Evolutionary conservation across 805 yeast species (phyloP).

Genomic region (Deakozyma indianensis): DNA sequence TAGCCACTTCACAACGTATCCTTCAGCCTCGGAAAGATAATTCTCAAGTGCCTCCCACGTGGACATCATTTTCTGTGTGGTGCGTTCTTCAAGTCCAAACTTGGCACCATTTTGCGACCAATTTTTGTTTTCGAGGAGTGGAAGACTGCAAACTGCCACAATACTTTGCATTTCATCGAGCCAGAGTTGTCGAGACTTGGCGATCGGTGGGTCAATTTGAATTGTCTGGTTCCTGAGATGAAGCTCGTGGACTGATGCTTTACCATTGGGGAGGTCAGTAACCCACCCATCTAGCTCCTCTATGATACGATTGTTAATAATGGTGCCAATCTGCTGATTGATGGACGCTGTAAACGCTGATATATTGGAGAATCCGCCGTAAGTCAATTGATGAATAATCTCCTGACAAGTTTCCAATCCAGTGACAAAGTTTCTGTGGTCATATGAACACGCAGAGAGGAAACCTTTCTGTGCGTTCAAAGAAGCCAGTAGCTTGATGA

Average conservation of each 20-base stretch:
- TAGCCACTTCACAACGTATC: constrained; percentile 38
- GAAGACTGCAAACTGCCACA: constrained; percentile 6
- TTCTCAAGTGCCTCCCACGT: constrained; percentile 22
- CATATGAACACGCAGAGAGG: constrained; percentile 19
- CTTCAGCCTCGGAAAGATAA: constrained; percentile 17
- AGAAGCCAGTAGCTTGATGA: constrained; percentile 17
- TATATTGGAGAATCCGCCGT: constrained; percentile 26
- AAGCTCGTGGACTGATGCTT: constrained; percentile 20
- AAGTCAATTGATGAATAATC: constrained; percentile 21
- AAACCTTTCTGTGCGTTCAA: constrained; percentile 14
- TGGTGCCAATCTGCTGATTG: constrained; percentile 20
- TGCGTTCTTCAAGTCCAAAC: constrained; percentile 2
- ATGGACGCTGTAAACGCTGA: constrained; percentile 19
- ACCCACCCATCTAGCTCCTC: constrained; percentile 14
- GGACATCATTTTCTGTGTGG: constrained; percentile 6
- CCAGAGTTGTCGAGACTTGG: constrained; percentile 11
- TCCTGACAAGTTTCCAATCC: constrained; percentile 22
- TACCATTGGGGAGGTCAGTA: neutral
- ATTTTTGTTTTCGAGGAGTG: constrained; percentile 1
- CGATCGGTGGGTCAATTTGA: constrained; percentile 27
- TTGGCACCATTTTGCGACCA: constrained; percentile 9
- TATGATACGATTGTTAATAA: constrained; percentile 19
- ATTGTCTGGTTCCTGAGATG: constrained; percentile 25
- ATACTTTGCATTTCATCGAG: constrained; percentile 5
- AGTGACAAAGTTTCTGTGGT: constrained; percentile 7